Evolutionary conservation across 306 rosid species (phyloP).

Genomic region (Vigna reflexopilosa): DNA sequence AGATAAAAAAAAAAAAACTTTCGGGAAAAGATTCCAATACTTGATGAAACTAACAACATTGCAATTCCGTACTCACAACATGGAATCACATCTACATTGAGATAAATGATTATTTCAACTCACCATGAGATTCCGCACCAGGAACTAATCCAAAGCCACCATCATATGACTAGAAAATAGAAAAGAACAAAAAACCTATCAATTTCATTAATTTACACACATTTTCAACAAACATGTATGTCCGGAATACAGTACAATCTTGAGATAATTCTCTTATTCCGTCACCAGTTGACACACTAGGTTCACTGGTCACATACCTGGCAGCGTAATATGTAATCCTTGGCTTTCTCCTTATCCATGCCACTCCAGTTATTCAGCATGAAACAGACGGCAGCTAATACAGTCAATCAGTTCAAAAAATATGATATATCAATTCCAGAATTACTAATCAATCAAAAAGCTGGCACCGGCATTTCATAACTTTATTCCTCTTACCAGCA

Average conservation of each 20-base stretch:
- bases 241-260: constrained; percentile 20
- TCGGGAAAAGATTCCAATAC: constrained; percentile 11
- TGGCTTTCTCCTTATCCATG: constrained; percentile 90
- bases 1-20: not conserved
- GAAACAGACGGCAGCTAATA: constrained; percentile 81
- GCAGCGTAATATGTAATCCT: constrained; percentile 79
- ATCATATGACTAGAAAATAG: constrained; percentile 75
- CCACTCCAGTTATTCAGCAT: constrained; percentile 94
- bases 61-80: constrained; percentile 16
- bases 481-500: constrained; percentile 69
- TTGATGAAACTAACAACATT: constrained; percentile 24
- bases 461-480: constrained; percentile 7
- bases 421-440: constrained; percentile 28
- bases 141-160: constrained; percentile 99
- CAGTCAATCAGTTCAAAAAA: constrained; percentile 45
- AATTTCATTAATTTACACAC: constrained; percentile 5
- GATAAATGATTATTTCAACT: constrained; percentile 50
- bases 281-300: constrained; percentile 24
- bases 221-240: constrained; percentile 8
- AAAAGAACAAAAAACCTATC: constrained; percentile 33
- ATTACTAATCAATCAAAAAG: constrained; percentile 23
- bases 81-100: constrained; percentile 3
- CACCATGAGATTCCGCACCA: constrained; percentile 97
- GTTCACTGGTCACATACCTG: constrained; percentile 74
- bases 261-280: not conserved